Base-by-base conservation (phyloP, 2,329 filamentous ascomycete genomes). In the Exophiala bonariae region DNA sequence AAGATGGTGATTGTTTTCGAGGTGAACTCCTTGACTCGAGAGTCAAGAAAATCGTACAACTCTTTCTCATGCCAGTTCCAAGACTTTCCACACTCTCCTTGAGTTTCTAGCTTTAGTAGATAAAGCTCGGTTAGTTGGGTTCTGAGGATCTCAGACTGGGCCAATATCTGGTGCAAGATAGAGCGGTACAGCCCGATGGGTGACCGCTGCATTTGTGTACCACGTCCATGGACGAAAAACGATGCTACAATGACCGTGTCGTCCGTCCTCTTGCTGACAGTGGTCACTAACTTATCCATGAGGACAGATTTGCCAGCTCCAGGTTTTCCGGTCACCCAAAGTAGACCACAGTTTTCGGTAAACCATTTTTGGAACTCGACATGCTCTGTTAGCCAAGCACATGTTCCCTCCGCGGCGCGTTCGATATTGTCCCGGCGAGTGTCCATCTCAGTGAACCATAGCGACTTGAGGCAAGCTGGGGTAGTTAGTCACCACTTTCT, bases 211-310 rank as follows among this genome's bases (percentile, higher is more conserved):
- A 76, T 55, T 5, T 59, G 23, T 0, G 63, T 59, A 1, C 74
- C 74, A 41, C 71, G 59, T 0, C 73, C 73, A 46, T 77, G 72
- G 64, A 78, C 78, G 62, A 77, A 78, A 56, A 76, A 78, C 1
- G 67, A 70, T 6, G 23, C 23, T 6, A 26, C 23, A 1, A 75
- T 48, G 0, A 71, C 52, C 0, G 61, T 28, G 1, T 47, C 44
- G 7, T 32, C 19, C 8, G 54, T 47, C 2, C 38, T 30, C 14
- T 56, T 59, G 14, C 42, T 52, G 13, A 51, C 50, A 26, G 51
- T 32, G 20, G 50, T 43, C 16, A 43, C 43, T 22, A 54, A 59
- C 1, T 59, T 53, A 38, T 75, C 76, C 68, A 76, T 74, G 2
- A 74, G 45, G 0, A 69, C 75, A 4, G 68, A 72, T 47, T 73